These are phyloP conservation scores for Endocladia muricata DNA, from an alignment of 31 red algal species.

Conservation along the genomic window DNA sequence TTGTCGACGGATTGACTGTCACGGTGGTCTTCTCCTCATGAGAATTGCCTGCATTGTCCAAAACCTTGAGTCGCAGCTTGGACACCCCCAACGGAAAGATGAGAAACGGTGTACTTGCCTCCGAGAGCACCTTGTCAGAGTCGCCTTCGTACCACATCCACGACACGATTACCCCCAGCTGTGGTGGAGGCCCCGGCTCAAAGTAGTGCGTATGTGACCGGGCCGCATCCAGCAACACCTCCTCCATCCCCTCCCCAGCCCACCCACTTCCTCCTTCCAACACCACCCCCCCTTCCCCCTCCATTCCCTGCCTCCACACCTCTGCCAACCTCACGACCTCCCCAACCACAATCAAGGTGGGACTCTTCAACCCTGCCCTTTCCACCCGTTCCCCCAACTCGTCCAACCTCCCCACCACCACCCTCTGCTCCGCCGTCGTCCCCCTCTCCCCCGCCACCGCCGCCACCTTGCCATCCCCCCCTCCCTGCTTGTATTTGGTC, in stretches of 20 bases:
- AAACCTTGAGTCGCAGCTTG: conserved; percentile 20
- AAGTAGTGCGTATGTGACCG: conserved; percentile 56
- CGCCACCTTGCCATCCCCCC: neutral
- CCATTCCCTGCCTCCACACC: neutral
- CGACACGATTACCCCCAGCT: conserved; percentile 23
- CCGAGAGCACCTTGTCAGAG: conserved; percentile 1
- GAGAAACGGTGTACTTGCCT: conserved; percentile 22
- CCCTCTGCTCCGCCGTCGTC: neutral
- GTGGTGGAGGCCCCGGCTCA: conserved; percentile 15
- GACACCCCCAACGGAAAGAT: conserved; percentile 39
- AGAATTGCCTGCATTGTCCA: conserved; percentile 45
- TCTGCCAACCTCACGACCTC: neutral
- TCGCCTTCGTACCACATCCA: conserved; percentile 56
- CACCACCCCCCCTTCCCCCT: neutral
- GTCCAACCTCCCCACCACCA: neutral
- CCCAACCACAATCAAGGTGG: neutral
- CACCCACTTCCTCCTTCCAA: neutral
- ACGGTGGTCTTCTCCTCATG: conserved; percentile 49
- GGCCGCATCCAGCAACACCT: conserved; percentile 46
- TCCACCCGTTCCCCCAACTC: neutral
- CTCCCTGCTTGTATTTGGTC: neutral
- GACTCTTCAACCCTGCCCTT: neutral
- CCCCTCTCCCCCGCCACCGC: neutral
- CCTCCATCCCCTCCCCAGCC: neutral
- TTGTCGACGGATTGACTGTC: conserved; percentile 4